phyloP scores from a whole-genome alignment of 2,329 filamentous ascomycete genomes.

The Colletotrichum echinochloae region DNA sequence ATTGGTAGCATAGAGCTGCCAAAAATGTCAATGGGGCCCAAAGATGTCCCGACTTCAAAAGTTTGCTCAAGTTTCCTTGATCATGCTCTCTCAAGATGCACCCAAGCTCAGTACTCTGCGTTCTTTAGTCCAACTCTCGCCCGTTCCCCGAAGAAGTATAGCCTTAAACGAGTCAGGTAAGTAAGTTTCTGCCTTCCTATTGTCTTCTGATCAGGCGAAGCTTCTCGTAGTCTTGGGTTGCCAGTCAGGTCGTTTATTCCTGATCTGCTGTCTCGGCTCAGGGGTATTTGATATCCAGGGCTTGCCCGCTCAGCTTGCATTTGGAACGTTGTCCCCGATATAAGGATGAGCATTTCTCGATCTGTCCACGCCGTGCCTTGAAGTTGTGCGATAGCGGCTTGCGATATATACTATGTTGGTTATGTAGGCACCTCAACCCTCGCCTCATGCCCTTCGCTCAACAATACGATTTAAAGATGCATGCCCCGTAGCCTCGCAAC shows the following conservation, averaged over 20 bases:
- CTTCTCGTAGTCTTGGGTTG: not conserved
- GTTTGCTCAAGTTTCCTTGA: conserved; percentile 6
- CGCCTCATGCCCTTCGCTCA: not conserved
- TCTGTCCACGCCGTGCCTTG: not conserved
- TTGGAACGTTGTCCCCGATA: not conserved
- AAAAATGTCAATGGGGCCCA: conserved; percentile 39
- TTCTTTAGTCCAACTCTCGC: not conserved
- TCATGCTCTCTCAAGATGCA: not conserved
- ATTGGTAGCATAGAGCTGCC: conserved; percentile 41
- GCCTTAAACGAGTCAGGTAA: not conserved
- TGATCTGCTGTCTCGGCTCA: not conserved
- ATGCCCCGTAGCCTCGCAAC: not conserved
- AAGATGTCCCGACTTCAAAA: conserved; percentile 39
- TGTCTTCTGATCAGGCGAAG: not conserved
- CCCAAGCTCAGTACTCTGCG: not conserved
- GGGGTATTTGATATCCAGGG: not conserved
- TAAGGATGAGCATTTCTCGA: not conserved
- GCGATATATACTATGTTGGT: not conserved
- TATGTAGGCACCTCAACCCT: not conserved
- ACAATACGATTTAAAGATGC: not conserved
- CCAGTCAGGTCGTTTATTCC: too few relatives aligned
- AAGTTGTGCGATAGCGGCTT: not conserved
- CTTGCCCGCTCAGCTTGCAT: not conserved
- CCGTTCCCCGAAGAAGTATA: not conserved
- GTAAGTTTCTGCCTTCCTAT: not conserved